phyloP scores from a whole-genome alignment of 768 basidiomycete species.

The Pleurotus giganteus region DNA sequence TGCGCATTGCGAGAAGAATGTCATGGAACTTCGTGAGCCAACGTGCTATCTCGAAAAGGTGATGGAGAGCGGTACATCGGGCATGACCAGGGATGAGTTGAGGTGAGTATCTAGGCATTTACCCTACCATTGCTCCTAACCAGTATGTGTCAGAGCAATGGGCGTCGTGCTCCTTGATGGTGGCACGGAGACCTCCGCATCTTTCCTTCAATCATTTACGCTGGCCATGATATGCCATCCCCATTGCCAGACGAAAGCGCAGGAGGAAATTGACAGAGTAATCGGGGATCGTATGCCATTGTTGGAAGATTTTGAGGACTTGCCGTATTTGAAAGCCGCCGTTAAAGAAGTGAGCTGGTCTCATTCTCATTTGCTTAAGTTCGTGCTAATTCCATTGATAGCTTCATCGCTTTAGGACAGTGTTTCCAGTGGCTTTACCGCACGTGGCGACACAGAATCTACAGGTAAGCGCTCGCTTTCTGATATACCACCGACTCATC shows the following conservation, averaged over 20 bases:
- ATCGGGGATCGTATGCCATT: conserved; percentile 21
- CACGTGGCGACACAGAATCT: too few relatives aligned
- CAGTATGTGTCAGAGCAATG: conserved; percentile 30
- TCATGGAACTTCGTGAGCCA: conserved; percentile 16
- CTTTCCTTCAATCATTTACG: conserved; percentile 22
- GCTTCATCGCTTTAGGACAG: too few relatives aligned
- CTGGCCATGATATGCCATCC: conserved; percentile 17
- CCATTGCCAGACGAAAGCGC: conserved; percentile 20
- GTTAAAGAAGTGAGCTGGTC: conserved; percentile 23
- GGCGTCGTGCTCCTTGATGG: conserved; percentile 27
- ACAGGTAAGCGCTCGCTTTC: too few relatives aligned
- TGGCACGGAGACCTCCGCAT: conserved; percentile 28
- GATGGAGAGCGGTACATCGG: conserved; percentile 9
- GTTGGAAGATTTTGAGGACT: conserved; percentile 20
- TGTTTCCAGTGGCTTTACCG: too few relatives aligned
- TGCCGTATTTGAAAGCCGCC: conserved; percentile 25
- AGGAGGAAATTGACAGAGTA: conserved; percentile 21
- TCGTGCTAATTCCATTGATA: too few relatives aligned
- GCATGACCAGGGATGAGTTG: conserved; percentile 10
- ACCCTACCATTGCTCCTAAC: too few relatives aligned
- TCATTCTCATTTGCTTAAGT: too few relatives aligned
- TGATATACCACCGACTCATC: too few relatives aligned
- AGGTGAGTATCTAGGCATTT: too few relatives aligned
- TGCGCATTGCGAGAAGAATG: conserved; percentile 2
- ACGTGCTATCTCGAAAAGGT: conserved; percentile 24